Evolutionary conservation across 768 basidiomycete genomes (phyloP), one percentile per base, ranked within the genome.

Genomic region (Naematelia aurantialba): DNA sequence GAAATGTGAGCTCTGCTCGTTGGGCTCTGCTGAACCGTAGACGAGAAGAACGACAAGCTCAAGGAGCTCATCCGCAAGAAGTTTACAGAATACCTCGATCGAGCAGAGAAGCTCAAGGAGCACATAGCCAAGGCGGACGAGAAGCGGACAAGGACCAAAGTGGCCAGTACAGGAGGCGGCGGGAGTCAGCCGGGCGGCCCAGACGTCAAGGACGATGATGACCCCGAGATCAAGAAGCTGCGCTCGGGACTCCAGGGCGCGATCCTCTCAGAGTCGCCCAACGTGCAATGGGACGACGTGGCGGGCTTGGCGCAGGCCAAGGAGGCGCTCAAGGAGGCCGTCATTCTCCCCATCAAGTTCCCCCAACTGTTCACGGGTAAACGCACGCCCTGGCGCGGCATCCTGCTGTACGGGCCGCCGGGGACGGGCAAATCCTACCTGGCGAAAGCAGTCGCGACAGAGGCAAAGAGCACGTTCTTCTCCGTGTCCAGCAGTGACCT

Each of bases 281-380:
- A 99, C 76, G 87, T 98, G 42, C 87, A 87, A 68, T 99, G 96
- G 96, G 92, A 97, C 70, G 96, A 99, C 76, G 94, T 99, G 49
- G 96, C 96, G 14, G 96, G 96, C 49, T 82, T 99, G 10, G 92
- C 94, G 72, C 85, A 84, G 25, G 96, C 94, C 45, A 99, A 98
- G 78, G 92, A 93, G 44, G 84, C 94, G 3, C 79, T 99, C 71
- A 97, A 98, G 75, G 96, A 98, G 76, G 94, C 96, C 34, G 96
- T 98, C 74, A 96, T 98, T 74, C 82, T 99, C n/a, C 96, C 96
- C 3, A 97, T 97, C 83, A 98, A 98, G 77, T 98, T 97, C 70
- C 96, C 96, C 1, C 92, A 97, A 78, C 83, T 99, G 26, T 99
- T 99, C 79, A 97, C 93, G 1, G 96, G 94, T 39, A 98, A 98